A percentile compares a stretch with the other conserved stretches of the same genome.
Evolutionary conservation across 352 stramenopile species (phyloP).

Genomic region (Pythium vanterpoolii): DNA sequence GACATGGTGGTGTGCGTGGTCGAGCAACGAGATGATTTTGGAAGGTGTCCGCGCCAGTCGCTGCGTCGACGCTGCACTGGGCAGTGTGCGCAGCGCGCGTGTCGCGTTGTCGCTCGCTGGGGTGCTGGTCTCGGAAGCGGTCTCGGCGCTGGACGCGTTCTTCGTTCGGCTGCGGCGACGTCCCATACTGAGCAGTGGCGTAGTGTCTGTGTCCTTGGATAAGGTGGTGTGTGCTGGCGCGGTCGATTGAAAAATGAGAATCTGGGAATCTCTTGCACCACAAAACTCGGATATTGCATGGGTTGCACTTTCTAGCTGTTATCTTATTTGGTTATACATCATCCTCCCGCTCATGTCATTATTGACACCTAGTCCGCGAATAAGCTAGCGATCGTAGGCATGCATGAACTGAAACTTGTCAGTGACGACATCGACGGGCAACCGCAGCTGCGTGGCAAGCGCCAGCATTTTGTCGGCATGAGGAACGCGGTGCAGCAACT

Average conservation of each 20-base stretch:
- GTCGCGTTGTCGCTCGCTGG: background rate
- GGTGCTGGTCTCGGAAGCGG: background rate
- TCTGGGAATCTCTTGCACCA: background rate
- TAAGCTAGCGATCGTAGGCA: slow-evolving; percentile 13
- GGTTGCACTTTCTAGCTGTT: slow-evolving; percentile 9
- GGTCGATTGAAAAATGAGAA: slow-evolving; percentile 18
- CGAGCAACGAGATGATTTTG: slow-evolving; percentile 27
- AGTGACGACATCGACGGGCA: slow-evolving; percentile 49
- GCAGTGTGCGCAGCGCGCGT: slow-evolving; percentile 13
- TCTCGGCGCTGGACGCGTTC: background rate
- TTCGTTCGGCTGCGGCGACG: slow-evolving; percentile 12
- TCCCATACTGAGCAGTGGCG: background rate
- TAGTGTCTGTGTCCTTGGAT: background rate
- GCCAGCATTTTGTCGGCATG: slow-evolving; percentile 33
- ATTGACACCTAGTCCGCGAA: background rate
- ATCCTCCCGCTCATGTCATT: background rate
- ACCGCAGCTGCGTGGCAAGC: slow-evolving; percentile 44
- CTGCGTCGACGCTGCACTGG: slow-evolving; percentile 13
- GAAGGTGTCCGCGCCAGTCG: slow-evolving; percentile 18
- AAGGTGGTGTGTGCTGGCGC: background rate
- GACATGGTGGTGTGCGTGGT: slow-evolving; percentile 31
- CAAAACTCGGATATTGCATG: background rate
- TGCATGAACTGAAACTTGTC: slow-evolving; percentile 57
- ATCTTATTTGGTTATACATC: slow-evolving; percentile 18
- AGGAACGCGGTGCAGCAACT: slow-evolving; percentile 24